Conservation (phyloP, 495 filamentous ascomycete genomes). For the Immersiella caudata region DNA sequence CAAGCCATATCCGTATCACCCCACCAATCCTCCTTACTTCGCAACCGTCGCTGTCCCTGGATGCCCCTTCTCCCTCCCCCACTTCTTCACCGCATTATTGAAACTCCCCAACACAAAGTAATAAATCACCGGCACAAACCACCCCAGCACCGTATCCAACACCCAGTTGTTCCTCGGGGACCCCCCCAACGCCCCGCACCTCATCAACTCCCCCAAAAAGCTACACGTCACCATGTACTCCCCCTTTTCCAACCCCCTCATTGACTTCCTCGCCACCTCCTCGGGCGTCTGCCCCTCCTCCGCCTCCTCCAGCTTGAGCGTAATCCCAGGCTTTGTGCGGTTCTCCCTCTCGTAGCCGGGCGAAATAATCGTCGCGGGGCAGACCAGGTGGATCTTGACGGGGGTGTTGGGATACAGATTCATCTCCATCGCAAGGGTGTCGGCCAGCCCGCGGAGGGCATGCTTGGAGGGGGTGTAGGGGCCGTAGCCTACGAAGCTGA, state of each 20-base stretch:
- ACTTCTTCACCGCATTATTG: conserved; percentile 61
- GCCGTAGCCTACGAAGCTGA: conserved; percentile 78
- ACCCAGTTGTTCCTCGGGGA: conserved; percentile 61
- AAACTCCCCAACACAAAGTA: conserved; percentile 61
- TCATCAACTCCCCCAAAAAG: conserved; percentile 69
- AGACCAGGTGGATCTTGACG: conserved; percentile 80
- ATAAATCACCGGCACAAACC: conserved; percentile 61
- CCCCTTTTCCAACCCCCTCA: conserved; percentile 76
- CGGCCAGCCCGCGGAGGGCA: conserved; percentile 80
- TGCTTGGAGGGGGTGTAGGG: conserved; percentile 85
- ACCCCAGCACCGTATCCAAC: conserved; percentile 62
- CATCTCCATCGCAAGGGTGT: conserved; percentile 81
- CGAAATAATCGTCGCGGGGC: conserved; percentile 78
- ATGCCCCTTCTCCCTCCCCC: conserved; percentile 61
- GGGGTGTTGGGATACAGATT: conserved; percentile 70
- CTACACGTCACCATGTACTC: conserved; percentile 75
- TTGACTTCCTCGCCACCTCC: conserved; percentile 69
- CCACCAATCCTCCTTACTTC: conserved; percentile 27
- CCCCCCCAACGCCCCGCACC: conserved; percentile 60
- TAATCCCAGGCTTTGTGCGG: conserved; percentile 76
- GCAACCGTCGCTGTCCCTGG: conserved; percentile 39
- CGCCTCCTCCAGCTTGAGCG: conserved; percentile 75
- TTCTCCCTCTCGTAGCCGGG: conserved; percentile 82
- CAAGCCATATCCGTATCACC: background rate
- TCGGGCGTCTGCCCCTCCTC: conserved; percentile 80